Evolutionary conservation across 148 eudicot species (phyloP).

Genomic region (Nepenthes gracilis): DNA sequence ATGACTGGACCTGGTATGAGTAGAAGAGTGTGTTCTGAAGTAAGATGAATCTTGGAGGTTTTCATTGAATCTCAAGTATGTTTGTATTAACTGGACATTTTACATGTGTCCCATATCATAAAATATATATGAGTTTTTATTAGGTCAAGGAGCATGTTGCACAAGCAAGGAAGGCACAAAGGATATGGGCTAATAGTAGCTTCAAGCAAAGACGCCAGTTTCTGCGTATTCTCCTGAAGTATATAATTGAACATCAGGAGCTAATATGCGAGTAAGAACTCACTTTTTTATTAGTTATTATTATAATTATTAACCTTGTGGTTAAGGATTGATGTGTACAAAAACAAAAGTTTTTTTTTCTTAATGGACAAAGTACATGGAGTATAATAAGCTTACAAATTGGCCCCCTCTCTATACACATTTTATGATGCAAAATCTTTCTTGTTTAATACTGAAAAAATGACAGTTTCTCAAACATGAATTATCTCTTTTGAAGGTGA

Average conservation of each 20-base stretch:
- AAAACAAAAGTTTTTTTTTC: no score
- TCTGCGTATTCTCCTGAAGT: constrained; percentile 84
- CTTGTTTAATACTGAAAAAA: no score
- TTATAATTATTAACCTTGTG: background rate
- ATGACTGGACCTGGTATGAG: no score
- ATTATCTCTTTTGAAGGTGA: no score
- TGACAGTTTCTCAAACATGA: no score
- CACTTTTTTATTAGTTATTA: background rate
- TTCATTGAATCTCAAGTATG: background rate
- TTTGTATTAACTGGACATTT: background rate
- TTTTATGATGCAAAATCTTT: no score
- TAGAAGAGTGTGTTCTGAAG: no score
- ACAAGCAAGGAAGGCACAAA: constrained; percentile 88
- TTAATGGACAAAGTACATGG: no score
- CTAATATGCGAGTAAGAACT: constrained; percentile 95
- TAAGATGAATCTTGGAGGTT: no score
- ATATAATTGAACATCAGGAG: constrained; percentile 90
- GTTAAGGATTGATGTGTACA: no score
- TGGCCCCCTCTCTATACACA: no score
- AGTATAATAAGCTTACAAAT: no score
- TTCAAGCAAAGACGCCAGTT: constrained; percentile 97
- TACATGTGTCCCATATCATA: constrained; percentile 2
- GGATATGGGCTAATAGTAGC: constrained; percentile 84
- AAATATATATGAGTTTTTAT: constrained; percentile 9
- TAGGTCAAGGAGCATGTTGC: constrained; percentile 87